phyloP scores from a whole-genome alignment of 306 rosid genomes.

The Styphnolobium japonicum region DNA sequence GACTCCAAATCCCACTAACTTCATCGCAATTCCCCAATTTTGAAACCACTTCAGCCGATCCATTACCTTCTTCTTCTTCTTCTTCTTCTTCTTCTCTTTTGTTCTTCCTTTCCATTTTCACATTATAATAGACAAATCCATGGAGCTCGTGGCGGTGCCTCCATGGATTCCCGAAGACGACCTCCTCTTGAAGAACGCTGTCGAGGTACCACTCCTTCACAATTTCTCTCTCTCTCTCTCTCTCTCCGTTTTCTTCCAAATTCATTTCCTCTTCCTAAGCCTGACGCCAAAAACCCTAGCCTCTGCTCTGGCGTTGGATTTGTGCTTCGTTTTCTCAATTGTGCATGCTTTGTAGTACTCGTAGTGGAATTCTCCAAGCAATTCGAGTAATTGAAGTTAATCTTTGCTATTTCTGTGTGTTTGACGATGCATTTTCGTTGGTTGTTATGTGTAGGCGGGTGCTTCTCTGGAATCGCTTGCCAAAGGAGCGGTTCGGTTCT shows the following conservation, averaged over 20 bases:
- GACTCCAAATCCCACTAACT: background rate
- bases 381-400: background rate
- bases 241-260: background rate
- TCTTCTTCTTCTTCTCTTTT: background rate
- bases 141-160: slow-evolving; percentile 35
- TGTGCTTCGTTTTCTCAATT: background rate
- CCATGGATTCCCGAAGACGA: slow-evolving; percentile 77
- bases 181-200: slow-evolving; percentile 65
- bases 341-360: background rate
- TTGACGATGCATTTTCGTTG: too few species aligned
- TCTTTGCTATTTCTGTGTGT: too few species aligned
- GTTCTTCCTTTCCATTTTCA: background rate
- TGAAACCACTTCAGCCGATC: background rate
- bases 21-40: background rate
- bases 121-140: background rate
- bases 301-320: background rate
- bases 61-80: background rate
- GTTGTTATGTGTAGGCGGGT: slow-evolving; percentile 46
- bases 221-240: background rate
- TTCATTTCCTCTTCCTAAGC: background rate
- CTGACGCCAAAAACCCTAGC: slow-evolving; percentile 28
- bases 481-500: slow-evolving; percentile 81
- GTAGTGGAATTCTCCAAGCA: background rate
- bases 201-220: slow-evolving; percentile 54
- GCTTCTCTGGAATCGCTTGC: slow-evolving; percentile 89